Evolutionary conservation across 129 eudicot genomes (phyloP), one percentile per base, ranked within the genome.

Genomic region (Rutidosis leptorrhynchoides): DNA sequence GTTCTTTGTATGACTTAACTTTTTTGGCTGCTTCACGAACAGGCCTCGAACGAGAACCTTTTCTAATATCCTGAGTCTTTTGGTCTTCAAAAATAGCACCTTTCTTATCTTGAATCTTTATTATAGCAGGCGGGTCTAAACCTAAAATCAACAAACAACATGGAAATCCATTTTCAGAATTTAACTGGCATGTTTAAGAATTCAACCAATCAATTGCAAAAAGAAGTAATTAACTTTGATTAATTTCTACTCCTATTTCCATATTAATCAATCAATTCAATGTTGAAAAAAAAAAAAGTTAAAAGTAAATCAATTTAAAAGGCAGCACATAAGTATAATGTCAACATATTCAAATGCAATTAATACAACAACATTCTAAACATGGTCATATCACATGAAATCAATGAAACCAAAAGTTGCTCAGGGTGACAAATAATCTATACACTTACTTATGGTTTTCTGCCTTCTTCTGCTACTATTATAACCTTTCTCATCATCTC

Each of bases 1-100:
- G 24, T 70, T 87, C 95, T 78, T 87, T 87, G 77, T 87, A 87
- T 1, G 90, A 76, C 55, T 76, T 80, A 53, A 83, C 83, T 77
- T 83, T 87, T 65, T 45, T 81, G 62, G 80, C 81, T 65, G 95
- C 90, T 67, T 43, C 70, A 17, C 85, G 85, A 33, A 70, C 72
- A 1, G 89, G 95, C 83, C 95, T 83, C 30, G 81, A 70, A 12
- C 78, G 45, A 58, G 87, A 86, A 49, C 75, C 40, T 29, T 82
- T 78, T 68, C 79, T 67, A n/a, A 17, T 1, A 26, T 73, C 85
- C 53, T 60, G 69, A 59, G 79, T 21, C 28, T 74, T 62, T 42
- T 19, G 30, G 43, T 19, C 55, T 12, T 40, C 49, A 6, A 40
- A 17, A 51, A 64, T 57, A 52, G 53, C 64, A 49, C 46, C 70